Evolutionary conservation across 306 rosid genomes (phyloP), one percentile per base, ranked within the genome.

Genomic region (Cercis canadensis): DNA sequence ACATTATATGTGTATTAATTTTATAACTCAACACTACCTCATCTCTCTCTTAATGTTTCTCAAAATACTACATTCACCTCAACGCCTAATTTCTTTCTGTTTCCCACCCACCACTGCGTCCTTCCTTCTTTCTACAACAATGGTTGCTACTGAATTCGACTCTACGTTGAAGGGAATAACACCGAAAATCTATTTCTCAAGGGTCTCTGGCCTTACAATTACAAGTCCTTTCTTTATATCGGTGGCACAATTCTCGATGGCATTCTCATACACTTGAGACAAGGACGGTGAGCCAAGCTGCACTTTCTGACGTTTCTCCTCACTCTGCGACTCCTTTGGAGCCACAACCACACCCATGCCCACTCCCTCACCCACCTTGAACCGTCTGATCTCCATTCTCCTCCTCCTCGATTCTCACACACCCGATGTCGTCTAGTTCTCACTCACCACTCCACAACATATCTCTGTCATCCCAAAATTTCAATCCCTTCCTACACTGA

Each of bases 301-400:
- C 6, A 73, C 32, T 56, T 83, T 87, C 67, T 46, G 79, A 0
- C 84, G 79, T 46, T 84, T 75, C 11, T 39, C 75, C 3, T 36
- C 72, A 18, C 51, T 63, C n/a, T 69, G 66, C 8, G 21, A 19
- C 14, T 67, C 77, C 36, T 57, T 21, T 6, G 66, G 19, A 6
- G 73, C 51, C 51, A 65, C 67, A 24, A 1, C 29, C 29, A 24
- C 29, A 24, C 3, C 29, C 29, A 24, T 24, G 3, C 29, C 29
- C 29, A 24, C 29, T 2, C 82, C 88, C 29, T 81, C 17, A 9
- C 75, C 83, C 45, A 57, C 75, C 56, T 85, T 88, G 43, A 69
- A 70, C 47, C 83, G 67, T 29, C 88, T 62, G 72, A 81, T 81
- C 76, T 85, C 87, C 76, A 88, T 85, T 57, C 88, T 83, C 72